Evolutionary conservation across 164 flowering plant genomes (phyloP), one percentile per base, ranked within the genome.

Genomic region (Amborella trichopoda): DNA sequence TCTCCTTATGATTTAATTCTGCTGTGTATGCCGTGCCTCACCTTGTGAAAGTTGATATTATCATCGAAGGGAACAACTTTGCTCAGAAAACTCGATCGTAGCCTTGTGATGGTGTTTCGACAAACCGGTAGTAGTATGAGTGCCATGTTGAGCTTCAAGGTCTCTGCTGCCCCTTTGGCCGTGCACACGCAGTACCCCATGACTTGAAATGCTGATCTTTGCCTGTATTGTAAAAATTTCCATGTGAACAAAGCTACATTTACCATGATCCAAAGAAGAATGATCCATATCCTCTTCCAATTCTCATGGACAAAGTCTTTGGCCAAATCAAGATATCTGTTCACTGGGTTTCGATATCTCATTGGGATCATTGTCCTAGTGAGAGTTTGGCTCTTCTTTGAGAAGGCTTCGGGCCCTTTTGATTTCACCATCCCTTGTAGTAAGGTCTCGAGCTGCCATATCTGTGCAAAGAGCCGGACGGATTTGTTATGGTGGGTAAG

Each of bases 101-200:
- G 80, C 44, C 46, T 55, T 0, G 99, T 93, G 0, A 93, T 84
- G 19, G 86, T 82, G 59, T 71, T 70, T 58, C 99, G 59, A 56
- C 88, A 93, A 2, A 93, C 86, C 3, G 99, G 95, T 6, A 93
- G 36, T 43, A 93, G 82, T 37, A 93, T 68, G 23, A 93, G 68
- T 39, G 99, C 99, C 95, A 87, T 84, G 52, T 87, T 84, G 58
- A 93, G 61, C 56, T 93, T 93, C 28, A 81, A 72, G 8, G 75
- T 70, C 63, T 87, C 99, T 0, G 84, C 99, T 1, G 91, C 65
- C 21, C 83, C 95, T 52, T 93, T 93, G 26, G 99, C 95, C n/a
- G 70, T 9, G 55, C 96, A 78, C 19, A 84, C 62, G 48, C 99
- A 93, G 44, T 72, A 59, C 1, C 99, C 96, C 72, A 80, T 64